phyloP scores from a whole-genome alignment of 352 stramenopile species.

The Globisporangium viniferum region DNA sequence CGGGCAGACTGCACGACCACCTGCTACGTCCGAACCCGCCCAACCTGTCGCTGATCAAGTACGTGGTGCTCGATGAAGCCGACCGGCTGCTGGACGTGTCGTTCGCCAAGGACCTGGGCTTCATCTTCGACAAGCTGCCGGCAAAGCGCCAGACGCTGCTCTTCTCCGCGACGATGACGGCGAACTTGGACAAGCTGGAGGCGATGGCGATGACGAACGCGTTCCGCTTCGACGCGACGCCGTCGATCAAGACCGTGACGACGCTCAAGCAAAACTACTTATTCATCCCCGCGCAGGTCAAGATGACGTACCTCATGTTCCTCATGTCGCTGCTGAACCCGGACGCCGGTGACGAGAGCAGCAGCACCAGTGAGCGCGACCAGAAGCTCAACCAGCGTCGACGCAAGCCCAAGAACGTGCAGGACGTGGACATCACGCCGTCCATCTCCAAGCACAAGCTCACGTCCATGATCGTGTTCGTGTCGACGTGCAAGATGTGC shows the following conservation, averaged over 20 bases:
- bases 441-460: slow-evolving; percentile 29
- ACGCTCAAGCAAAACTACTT: slow-evolving; percentile 97
- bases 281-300: slow-evolving; percentile 96
- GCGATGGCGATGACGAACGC: slow-evolving; percentile 60
- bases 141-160: slow-evolving; percentile 92
- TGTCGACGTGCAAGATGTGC: slow-evolving; percentile 94
- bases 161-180: slow-evolving; percentile 98
- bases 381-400: slow-evolving; percentile 22
- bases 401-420: slow-evolving; percentile 27
- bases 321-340: slow-evolving; percentile 69
- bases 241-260: slow-evolving; percentile 86
- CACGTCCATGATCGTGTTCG: slow-evolving; percentile 96
- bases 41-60: slow-evolving; percentile 89
- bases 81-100: slow-evolving; percentile 92
- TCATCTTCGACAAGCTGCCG: slow-evolving; percentile 82
- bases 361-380: slow-evolving; percentile 7
- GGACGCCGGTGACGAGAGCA: slow-evolving; percentile 42
- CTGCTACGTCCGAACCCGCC: slow-evolving; percentile 89
- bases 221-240: slow-evolving; percentile 75
- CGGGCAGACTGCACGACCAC: slow-evolving; percentile 92
- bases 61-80: slow-evolving; percentile 98
- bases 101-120: slow-evolving; percentile 85
- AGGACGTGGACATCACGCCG: slow-evolving; percentile 13
- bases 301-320: slow-evolving; percentile 95
- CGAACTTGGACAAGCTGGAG: slow-evolving; percentile 86